Conservation (phyloP, 805 yeast species). For the Sugiyamaella mastotermitis region DNA sequence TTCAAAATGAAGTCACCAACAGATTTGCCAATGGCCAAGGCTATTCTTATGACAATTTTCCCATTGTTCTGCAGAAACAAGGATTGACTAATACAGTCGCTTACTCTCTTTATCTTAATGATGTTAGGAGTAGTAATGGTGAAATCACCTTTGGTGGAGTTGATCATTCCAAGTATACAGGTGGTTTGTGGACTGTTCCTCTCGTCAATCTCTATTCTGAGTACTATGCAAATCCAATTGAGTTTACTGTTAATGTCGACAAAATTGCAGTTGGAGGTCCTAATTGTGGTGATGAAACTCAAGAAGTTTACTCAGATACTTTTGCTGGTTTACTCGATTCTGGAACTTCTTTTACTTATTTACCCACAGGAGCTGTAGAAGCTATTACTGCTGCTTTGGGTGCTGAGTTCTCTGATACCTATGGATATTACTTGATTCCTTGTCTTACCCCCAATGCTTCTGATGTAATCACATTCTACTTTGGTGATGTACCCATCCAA, state of each 20-base stretch:
- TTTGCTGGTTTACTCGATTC: too few relatives aligned
- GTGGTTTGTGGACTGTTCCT: conserved; percentile 31
- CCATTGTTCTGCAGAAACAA: conserved; percentile 31
- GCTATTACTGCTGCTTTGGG: conserved; percentile 1
- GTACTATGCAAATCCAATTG: background rate
- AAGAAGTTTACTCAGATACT: conserved; percentile 10
- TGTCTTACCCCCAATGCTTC: conserved; percentile 17
- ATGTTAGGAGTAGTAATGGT: conserved; percentile 30
- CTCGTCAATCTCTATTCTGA: conserved; percentile 18
- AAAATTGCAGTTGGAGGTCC: background rate
- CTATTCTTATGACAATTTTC: conserved; percentile 27
- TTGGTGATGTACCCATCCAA: conserved; percentile 27
- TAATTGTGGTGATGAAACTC: conserved; percentile 5
- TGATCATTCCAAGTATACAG: conserved; percentile 37
- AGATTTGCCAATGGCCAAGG: conserved; percentile 17
- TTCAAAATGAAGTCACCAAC: conserved; percentile 27
- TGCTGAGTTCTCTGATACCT: background rate
- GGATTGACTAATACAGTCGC: conserved; percentile 37
- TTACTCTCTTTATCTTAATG: conserved; percentile 42
- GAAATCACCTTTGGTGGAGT: conserved; percentile 37
- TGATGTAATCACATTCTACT: conserved; percentile 36
- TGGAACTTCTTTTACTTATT: conserved; percentile 16
- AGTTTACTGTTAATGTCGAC: conserved; percentile 4
- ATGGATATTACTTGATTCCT: background rate
- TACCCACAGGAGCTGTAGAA: conserved; percentile 5